phyloP scores from a whole-genome alignment of 2,329 filamentous ascomycete species.

The Ceratocystis cubensis region DNA sequence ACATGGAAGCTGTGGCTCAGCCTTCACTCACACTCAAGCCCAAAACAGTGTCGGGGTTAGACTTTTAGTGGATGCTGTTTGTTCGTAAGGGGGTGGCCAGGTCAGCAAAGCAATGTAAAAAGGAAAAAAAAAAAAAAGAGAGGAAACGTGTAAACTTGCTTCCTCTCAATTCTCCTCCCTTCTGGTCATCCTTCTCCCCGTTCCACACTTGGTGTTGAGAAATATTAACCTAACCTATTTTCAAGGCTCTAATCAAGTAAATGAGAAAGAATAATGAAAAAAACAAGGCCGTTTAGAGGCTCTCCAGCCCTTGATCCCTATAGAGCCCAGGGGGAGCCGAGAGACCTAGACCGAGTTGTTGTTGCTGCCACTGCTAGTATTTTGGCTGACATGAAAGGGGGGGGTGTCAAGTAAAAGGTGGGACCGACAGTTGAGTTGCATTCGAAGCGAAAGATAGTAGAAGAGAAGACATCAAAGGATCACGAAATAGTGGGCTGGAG shows the following conservation, averaged over 20 bases:
- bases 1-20: constrained; percentile 2
- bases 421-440: not conserved
- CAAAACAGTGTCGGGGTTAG: constrained; percentile 3
- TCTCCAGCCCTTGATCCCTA: constrained; percentile 9
- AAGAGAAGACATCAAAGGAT: constrained; percentile 9
- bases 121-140: constrained; percentile 7
- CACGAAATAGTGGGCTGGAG: not conserved
- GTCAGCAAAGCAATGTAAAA: not conserved
- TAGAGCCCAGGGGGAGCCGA: constrained; percentile 10
- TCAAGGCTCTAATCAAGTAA: not conserved
- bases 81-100: constrained; percentile 10
- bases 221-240: not conserved
- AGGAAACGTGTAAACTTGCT: constrained; percentile 19
- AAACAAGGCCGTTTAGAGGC: not conserved
- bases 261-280: not conserved
- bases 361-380: not conserved
- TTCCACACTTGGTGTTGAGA: constrained; percentile 2
- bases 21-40: not conserved
- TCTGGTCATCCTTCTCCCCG: constrained; percentile 4
- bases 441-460: not conserved
- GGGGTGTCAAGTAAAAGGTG: not conserved
- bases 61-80: constrained; percentile 4
- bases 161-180: constrained; percentile 2
- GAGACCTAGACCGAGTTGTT: not conserved
- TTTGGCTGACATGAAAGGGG: not conserved